Evolutionary conservation across 805 yeast genomes (phyloP).

Genomic region (Monosporozyma unispora): DNA sequence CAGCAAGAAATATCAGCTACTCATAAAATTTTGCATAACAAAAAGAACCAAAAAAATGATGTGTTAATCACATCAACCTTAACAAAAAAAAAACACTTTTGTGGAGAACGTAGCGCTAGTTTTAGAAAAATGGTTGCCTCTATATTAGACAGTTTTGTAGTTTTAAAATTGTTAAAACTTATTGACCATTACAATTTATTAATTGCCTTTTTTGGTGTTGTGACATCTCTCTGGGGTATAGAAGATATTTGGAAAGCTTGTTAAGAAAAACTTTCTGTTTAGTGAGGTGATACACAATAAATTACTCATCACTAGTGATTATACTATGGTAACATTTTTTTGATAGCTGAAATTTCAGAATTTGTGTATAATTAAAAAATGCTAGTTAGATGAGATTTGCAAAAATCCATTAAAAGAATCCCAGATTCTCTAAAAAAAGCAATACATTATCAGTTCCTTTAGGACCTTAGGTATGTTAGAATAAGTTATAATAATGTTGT

Average conservation of each 20-base stretch:
- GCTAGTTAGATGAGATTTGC: too few species aligned
- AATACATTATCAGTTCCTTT: background rate
- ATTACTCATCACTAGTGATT: too few species aligned
- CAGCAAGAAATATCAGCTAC: background rate
- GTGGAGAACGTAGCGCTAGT: background rate
- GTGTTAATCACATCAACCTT: background rate
- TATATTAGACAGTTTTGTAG: background rate
- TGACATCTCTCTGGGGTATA: background rate
- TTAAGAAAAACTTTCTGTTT: background rate
- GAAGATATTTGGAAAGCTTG: background rate
- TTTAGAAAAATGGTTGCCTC: background rate
- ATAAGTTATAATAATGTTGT: too few species aligned
- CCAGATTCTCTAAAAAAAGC: background rate
- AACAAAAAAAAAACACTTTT: background rate
- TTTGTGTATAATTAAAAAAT: too few species aligned
- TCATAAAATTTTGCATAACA: background rate
- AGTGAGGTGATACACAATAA: too few species aligned
- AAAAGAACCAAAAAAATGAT: background rate
- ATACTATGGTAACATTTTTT: too few species aligned
- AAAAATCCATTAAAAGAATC: background rate
- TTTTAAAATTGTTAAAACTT: background rate
- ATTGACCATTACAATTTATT: background rate
- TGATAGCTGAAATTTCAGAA: too few species aligned
- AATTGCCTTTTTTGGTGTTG: constrained; percentile 1
- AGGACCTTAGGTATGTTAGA: background rate